These are phyloP conservation scores for Cutaneotrichosporon arboriforme DNA, from an alignment of 1,284 basidiomycete genomes.

Conservation along the genomic window DNA sequence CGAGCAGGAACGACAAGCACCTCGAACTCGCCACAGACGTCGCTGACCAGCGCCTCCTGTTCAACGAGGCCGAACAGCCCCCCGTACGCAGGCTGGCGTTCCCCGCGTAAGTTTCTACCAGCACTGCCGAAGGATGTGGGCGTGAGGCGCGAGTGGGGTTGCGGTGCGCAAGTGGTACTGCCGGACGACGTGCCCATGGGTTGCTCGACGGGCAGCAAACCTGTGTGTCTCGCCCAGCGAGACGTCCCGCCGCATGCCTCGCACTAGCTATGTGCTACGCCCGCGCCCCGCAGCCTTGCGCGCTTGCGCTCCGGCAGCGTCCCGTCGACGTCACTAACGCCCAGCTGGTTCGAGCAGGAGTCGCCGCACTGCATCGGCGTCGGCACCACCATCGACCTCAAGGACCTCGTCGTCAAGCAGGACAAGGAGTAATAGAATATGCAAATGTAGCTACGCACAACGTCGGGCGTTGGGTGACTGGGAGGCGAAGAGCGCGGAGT, in stretches of 20 bases:
- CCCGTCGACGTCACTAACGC: no score
- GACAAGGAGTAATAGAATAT: constrained; percentile 18
- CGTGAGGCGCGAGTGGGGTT: no score
- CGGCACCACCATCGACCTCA: constrained; percentile 47
- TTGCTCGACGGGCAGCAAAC: no score
- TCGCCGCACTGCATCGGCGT: constrained; percentile 45
- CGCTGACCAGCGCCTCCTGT: constrained; percentile 48
- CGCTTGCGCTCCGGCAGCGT: no score
- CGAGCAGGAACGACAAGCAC: constrained; percentile 46
- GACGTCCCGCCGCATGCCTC: no score
- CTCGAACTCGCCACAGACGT: constrained; percentile 43
- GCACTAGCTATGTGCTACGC: no score
- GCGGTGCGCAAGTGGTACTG: no score
- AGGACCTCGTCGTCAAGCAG: constrained; percentile 45
- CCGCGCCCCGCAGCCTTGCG: not conserved
- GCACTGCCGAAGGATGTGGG: not conserved
- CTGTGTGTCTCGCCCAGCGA: no score
- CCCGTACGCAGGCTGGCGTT: constrained; percentile 44
- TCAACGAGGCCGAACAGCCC: constrained; percentile 50
- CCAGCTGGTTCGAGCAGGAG: constrained; percentile 47
- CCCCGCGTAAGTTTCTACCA: constrained; percentile 39
- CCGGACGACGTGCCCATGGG: no score
- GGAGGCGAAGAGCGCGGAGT: no score
- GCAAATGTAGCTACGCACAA: constrained; percentile 5
- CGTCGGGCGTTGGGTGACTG: no score